Evolutionary conservation across 1,284 basidiomycete genomes (phyloP).

Genomic region (Apiotrichum brassicae): DNA sequence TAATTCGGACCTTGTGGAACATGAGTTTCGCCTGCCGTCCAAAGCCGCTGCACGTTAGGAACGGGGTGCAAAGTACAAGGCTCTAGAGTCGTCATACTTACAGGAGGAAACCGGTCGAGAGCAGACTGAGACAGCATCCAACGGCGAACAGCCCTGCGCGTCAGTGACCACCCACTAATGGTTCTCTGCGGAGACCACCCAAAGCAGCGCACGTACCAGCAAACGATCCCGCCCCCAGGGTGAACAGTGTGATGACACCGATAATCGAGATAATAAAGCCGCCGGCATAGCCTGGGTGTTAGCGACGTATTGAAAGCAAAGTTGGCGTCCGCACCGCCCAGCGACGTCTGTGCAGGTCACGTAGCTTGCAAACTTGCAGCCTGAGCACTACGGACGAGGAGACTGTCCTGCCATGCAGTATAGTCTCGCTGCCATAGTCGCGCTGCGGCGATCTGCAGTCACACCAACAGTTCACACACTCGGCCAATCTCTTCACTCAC

Average conservation of each 20-base stretch:
- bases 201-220: conserved; percentile 61
- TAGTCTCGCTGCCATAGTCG: too few species aligned
- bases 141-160: conserved; percentile 67
- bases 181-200: not conserved
- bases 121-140: conserved; percentile 72
- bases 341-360: too few species aligned
- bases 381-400: too few species aligned
- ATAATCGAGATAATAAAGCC: conserved; percentile 68
- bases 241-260: conserved; percentile 69
- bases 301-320: not conserved
- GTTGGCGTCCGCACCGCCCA: too few species aligned
- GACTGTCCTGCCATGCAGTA: too few species aligned
- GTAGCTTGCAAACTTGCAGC: too few species aligned
- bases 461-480: too few species aligned
- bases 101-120: conserved; percentile 84
- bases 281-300: conserved; percentile 51
- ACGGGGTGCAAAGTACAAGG: too few species aligned
- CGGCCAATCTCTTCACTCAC: conserved; percentile 58
- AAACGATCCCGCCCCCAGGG: conserved; percentile 66
- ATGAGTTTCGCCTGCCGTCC: conserved; percentile 72
- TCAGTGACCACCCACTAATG: not conserved
- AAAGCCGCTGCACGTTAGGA: conserved; percentile 53
- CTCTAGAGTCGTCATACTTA: too few species aligned
- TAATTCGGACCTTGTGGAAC: conserved; percentile 86
- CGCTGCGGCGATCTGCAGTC: too few species aligned